Evolutionary conservation across 495 filamentous ascomycete genomes (phyloP).

Genomic region (Trypethelium eluteriae): DNA sequence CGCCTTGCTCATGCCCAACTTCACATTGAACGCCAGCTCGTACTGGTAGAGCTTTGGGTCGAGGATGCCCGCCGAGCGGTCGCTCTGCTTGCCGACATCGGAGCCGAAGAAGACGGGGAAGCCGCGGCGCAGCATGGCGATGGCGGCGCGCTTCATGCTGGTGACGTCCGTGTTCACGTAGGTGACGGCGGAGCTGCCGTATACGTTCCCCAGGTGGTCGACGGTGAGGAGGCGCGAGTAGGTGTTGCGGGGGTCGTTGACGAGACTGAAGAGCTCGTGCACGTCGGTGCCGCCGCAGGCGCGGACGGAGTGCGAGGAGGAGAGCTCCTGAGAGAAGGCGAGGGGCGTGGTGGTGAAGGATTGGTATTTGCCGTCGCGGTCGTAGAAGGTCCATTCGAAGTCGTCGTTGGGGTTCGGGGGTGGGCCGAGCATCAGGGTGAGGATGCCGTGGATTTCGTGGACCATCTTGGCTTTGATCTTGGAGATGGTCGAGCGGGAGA

Average conservation of each 20-base stretch:
- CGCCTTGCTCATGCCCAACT: slow-evolving; percentile 63
- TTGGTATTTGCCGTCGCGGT: slow-evolving; percentile 55
- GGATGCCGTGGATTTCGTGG: slow-evolving; percentile 65
- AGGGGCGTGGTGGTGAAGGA: slow-evolving; percentile 50
- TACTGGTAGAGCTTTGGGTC: slow-evolving; percentile 65
- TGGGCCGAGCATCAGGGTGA: slow-evolving; percentile 70
- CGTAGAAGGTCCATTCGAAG: slow-evolving; percentile 67
- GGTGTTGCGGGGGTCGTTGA: slow-evolving; percentile 74
- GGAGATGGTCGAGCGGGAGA: slow-evolving; percentile 36
- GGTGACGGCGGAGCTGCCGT: slow-evolving; percentile 58
- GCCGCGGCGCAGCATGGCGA: slow-evolving; percentile 66
- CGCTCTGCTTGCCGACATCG: slow-evolving; percentile 76
- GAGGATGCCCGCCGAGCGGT: slow-evolving; percentile 61
- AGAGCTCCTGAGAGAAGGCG: slow-evolving; percentile 57
- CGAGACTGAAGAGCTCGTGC: slow-evolving; percentile 62
- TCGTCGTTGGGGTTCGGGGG: slow-evolving; percentile 57
- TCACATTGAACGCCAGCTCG: slow-evolving; percentile 68
- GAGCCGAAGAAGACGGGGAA: slow-evolving; percentile 81
- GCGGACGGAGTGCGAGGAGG: slow-evolving; percentile 38
- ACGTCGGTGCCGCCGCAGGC: slow-evolving; percentile 47
- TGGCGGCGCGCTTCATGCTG: slow-evolving; percentile 61
- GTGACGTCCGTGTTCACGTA: slow-evolving; percentile 76
- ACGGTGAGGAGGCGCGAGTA: slow-evolving; percentile 66
- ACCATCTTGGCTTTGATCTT: slow-evolving; percentile 62
- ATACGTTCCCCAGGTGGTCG: slow-evolving; percentile 68